Percentiles rank a stretch among this genome's conserved stretches.
These are phyloP conservation scores for Fusarium buharicum DNA, from an alignment of 2,329 filamentous ascomycete species.

Conservation along the genomic window DNA sequence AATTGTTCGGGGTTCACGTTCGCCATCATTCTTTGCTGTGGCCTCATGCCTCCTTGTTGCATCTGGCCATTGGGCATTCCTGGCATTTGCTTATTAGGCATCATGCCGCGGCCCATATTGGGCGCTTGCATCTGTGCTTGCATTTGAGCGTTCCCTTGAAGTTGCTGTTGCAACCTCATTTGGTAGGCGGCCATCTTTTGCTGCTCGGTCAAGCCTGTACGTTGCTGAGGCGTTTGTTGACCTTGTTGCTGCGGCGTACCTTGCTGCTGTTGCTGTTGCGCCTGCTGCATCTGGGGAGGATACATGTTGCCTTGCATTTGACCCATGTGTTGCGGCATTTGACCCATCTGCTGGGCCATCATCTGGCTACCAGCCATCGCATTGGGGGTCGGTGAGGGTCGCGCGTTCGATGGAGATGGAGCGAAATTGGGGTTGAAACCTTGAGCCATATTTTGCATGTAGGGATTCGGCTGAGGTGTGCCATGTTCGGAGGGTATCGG, in stretches of 20 bases:
- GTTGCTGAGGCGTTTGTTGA: conserved; percentile 45
- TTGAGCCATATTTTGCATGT: conserved; percentile 69
- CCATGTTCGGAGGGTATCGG: conserved; percentile 80
- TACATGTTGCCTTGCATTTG: conserved; percentile 59
- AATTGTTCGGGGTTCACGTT: conserved; percentile 73
- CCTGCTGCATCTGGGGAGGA: conserved; percentile 57
- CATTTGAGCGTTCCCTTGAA: conserved; percentile 66
- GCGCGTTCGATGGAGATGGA: conserved; percentile 64
- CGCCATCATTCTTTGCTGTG: conserved; percentile 58
- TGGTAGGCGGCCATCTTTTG: conserved; percentile 82
- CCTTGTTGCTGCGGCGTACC: conserved; percentile 54
- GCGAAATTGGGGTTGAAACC: conserved; percentile 69
- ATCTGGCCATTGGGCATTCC: conserved; percentile 67
- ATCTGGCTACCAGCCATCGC: conserved; percentile 63
- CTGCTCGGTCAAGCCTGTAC: conserved; percentile 65
- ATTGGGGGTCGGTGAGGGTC: conserved; percentile 65
- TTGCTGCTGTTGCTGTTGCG: conserved; percentile 55
- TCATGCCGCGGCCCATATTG: conserved; percentile 60
- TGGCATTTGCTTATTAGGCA: conserved; percentile 63
- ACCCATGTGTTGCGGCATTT: conserved; percentile 59
- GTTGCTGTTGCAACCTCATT: conserved; percentile 83
- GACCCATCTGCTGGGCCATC: conserved; percentile 63
- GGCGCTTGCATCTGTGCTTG: conserved; percentile 63
- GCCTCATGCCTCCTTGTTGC: conserved; percentile 60
- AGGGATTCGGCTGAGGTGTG: conserved; percentile 79